Conservation (phyloP, 192 early-diverging fungal genomes). For the Gonapodya sp. region DNA sequence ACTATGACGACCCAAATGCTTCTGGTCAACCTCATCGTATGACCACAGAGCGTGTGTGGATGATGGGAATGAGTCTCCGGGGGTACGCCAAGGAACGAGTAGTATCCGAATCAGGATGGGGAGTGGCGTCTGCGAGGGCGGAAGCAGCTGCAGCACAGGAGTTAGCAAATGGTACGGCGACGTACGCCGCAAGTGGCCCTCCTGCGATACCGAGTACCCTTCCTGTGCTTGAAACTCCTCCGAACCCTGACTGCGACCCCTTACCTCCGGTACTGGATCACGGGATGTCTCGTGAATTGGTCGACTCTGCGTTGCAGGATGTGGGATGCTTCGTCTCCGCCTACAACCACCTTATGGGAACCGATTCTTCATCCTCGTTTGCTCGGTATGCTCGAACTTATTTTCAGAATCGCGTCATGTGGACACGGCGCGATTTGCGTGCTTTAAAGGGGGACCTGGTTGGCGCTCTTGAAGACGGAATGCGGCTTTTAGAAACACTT, state of each 20-base stretch:
- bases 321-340: background rate
- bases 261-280: background rate
- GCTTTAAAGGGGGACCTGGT: background rate
- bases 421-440: background rate
- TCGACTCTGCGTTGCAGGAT: background rate
- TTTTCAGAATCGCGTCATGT: background rate
- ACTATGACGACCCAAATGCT: background rate
- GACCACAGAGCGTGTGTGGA: background rate
- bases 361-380: background rate
- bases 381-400: background rate
- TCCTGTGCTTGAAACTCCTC: background rate
- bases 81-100: background rate
- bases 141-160: background rate
- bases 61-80: background rate
- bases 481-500: background rate
- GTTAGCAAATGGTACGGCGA: background rate
- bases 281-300: background rate
- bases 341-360: background rate
- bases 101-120: background rate
- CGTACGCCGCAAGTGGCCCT: background rate
- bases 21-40: background rate
- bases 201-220: background rate
- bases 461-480: background rate
- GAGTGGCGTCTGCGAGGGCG: background rate
- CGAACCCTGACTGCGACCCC: background rate